Evolutionary conservation across 345 rosid genomes (phyloP), one percentile per base, ranked within the genome.

Genomic region (Aethionema arabicum): DNA sequence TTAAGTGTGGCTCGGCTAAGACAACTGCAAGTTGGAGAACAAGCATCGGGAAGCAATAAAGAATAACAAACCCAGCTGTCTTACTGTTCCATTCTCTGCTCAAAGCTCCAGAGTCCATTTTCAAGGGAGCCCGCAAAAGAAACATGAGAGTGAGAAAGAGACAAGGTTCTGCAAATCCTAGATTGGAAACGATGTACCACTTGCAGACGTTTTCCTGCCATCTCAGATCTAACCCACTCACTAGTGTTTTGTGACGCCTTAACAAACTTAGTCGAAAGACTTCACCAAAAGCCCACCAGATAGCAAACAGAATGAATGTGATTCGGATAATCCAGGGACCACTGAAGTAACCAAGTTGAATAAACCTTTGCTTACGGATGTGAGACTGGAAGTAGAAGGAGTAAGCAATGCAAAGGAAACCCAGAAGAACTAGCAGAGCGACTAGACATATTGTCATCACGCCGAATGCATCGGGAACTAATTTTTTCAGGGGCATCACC

Each of bases 401-500:
- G 82, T 87, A 90, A 32, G 71, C 83, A 65, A 86, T 87, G 83
- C 99, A 93, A 64, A 84, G 74, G 69, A 90, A 60, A 59, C 97
- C 88, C 4, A 85, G 79, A 67, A 93, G 77, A 59, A 79, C 76
- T 67, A 90, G 77, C 65, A 90, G 71, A 53, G 82, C 79, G 48
- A 90, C 95, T 52, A 93, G 86, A 74, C 89, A 86, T 68, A 93
- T 84, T 39, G 99, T 93, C 77, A 79, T 84, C 85, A 83, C 90
- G 82, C 97, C 99, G 83, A 93, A 82, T 72, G 88, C 95, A 82
- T 90, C 97, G 92, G 99, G 80, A 84, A 79, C 78, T 76, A 77
- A 61, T 82, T 87, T 83, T 76, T 82, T 84, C 95, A 78, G 97
- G 97, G 96, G 97, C 99, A 93, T 93, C 80, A 93, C 97, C 97